phyloP scores from a whole-genome alignment of 2,329 filamentous ascomycete genomes.

The Penicillium freii region DNA sequence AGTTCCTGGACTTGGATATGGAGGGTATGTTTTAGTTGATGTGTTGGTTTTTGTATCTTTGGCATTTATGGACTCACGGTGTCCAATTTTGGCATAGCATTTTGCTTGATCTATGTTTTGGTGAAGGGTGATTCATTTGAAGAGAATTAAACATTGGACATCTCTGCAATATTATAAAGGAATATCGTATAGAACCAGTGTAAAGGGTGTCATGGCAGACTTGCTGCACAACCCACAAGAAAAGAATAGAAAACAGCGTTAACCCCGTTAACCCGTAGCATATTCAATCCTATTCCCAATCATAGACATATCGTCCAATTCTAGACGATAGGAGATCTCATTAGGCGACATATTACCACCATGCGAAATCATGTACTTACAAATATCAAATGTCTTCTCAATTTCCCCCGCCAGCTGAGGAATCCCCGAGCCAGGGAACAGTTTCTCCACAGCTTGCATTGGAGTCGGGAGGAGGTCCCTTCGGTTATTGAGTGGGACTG shows the following conservation, averaged over 20 bases:
- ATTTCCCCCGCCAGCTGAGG: slow-evolving; percentile 12
- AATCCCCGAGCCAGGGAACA: slow-evolving; percentile 19
- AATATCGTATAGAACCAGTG: neutral
- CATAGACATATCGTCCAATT: too few species aligned
- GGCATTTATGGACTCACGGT: neutral
- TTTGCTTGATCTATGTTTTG: neutral
- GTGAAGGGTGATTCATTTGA: neutral
- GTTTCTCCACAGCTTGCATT: slow-evolving; percentile 12
- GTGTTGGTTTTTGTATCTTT: neutral
- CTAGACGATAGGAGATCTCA: neutral
- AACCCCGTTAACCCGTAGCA: neutral
- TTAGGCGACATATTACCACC: neutral
- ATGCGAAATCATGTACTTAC: slow-evolving; percentile 4
- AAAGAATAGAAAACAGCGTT: neutral
- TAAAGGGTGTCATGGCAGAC: neutral
- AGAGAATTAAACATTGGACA: neutral
- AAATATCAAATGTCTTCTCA: slow-evolving; percentile 11
- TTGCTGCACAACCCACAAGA: neutral
- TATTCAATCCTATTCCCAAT: neutral
- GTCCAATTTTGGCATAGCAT: neutral
- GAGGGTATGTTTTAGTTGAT: slow-evolving; percentile 42
- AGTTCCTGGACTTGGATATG: slow-evolving; percentile 47
- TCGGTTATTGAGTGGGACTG: neutral
- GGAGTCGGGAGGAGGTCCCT: slow-evolving; percentile 11
- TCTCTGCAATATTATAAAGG: neutral